Conservation (phyloP, 768 basidiomycete species). For the Agaricus bisporus region DNA sequence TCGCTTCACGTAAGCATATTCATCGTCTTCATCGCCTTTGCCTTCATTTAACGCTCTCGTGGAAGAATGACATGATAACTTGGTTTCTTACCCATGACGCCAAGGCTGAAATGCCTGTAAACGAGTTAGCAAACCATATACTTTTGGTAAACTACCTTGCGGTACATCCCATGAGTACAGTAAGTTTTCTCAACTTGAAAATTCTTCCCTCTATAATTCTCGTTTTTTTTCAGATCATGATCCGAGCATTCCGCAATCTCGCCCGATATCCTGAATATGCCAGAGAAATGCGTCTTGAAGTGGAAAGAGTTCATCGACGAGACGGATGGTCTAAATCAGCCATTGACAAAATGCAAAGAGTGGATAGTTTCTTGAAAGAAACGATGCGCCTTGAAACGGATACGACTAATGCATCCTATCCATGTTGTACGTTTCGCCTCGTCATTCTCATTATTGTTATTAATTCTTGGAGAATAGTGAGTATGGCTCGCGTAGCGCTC, state of each 20-base stretch:
- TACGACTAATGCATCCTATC: conserved; percentile 13
- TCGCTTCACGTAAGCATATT: background rate
- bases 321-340: conserved; percentile 25
- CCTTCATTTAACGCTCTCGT: background rate
- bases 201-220: background rate
- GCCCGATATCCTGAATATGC: conserved; percentile 22
- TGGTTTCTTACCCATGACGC: conserved; percentile 2
- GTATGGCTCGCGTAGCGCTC: conserved; percentile 3
- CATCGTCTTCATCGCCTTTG: background rate
- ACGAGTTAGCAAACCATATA: conserved; percentile 2
- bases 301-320: conserved; percentile 19
- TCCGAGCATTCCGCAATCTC: conserved; percentile 29
- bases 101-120: conserved; percentile 4
- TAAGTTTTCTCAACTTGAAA: conserved; percentile 16
- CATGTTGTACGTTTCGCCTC: background rate
- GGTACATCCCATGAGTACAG: conserved; percentile 13
- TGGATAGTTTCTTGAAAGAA: conserved; percentile 46
- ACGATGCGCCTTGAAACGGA: conserved; percentile 27
- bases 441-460: background rate
- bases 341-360: conserved; percentile 29
- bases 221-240: conserved; percentile 19
- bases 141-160: conserved; percentile 6
- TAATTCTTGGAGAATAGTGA: background rate
- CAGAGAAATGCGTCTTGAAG: conserved; percentile 28
- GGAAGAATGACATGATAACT: conserved; percentile 8